Conservation (phyloP, 306 rosid genomes). For the Medicago truncatula region MtrunA17r5.0-ANR NC_053048.1:29063501-29064000, state of each 20-base stretch:
- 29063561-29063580: constrained; percentile 66
- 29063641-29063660: constrained; percentile 76
- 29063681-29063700: constrained; percentile 94
- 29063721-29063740: constrained; percentile 82
- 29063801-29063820: neutral
- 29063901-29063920: neutral
- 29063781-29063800: constrained; percentile 78
- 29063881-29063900: neutral
- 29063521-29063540: neutral
- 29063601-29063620: constrained; percentile 88
- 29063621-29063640: constrained; percentile 65
- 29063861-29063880: neutral
- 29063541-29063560: constrained; percentile 69
- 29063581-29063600: constrained; percentile 91
- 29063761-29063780: constrained; percentile 67
- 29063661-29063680: constrained; percentile 80
- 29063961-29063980: neutral
- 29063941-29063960: neutral
- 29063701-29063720: constrained; percentile 72
- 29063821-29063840: neutral
- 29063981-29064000: neutral
- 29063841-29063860: neutral
- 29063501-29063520: neutral
- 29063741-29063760: constrained; percentile 73
- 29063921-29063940: neutral